These are phyloP conservation scores for Entrophospora sp. DNA, from an alignment of 192 early-diverging fungal genomes.

Conservation along the genomic window DNA sequence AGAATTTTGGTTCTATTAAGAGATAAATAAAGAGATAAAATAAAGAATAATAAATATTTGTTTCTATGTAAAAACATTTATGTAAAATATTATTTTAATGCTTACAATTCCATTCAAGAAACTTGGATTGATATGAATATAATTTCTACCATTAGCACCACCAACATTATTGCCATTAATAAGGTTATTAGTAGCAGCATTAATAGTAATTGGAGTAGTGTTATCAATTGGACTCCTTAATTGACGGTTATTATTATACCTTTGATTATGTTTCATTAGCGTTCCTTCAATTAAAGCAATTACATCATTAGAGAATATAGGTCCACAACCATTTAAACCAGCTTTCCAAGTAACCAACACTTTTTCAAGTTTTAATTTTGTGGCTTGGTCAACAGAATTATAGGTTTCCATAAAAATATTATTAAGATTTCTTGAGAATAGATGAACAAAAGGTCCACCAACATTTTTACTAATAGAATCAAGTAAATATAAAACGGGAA, in stretches of 20 bases:
- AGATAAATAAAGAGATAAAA: not conserved
- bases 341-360: constrained; percentile 78
- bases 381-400: constrained; percentile 52
- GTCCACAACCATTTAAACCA: constrained; percentile 48
- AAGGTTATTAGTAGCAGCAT: no score
- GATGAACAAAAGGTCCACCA: constrained; percentile 61
- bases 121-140: constrained; percentile 55
- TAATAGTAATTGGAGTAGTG: no score
- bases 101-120: constrained; percentile 36
- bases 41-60: not conserved
- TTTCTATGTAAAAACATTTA: not conserved
- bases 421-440: constrained; percentile 69
- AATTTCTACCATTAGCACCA: constrained; percentile 10
- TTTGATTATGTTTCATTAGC: constrained; percentile 33
- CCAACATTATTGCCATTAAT: no score
- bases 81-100: not conserved
- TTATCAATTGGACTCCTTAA: constrained; percentile 20
- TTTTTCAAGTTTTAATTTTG: constrained; percentile 63
- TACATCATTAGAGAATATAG: constrained; percentile 49
- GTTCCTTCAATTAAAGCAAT: constrained; percentile 43
- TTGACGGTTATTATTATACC: no score
- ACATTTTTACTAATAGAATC: constrained; percentile 97
- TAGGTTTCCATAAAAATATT: constrained; percentile 70
- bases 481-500: constrained; percentile 83
- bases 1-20: not conserved